These are phyloP conservation scores for Suillus plorans DNA, from an alignment of 768 basidiomycete genomes.

Conservation along the genomic window DNA sequence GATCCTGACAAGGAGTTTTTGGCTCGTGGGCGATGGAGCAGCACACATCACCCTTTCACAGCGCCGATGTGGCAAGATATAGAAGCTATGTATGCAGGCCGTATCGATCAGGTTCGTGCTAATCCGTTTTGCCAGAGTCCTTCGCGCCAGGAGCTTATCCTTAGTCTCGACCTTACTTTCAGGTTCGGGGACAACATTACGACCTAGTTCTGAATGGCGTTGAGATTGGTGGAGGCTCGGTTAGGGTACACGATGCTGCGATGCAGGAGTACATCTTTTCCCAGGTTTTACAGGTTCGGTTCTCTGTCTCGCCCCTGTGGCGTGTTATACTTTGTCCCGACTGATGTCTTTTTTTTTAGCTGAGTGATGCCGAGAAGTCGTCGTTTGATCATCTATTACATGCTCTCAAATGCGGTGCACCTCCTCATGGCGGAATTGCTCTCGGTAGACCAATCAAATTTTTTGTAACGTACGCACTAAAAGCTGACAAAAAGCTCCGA, in stretches of 20 bases:
- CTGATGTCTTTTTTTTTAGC: conserved; percentile 42
- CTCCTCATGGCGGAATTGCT: conserved; percentile 94
- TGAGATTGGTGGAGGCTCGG: conserved; percentile 93
- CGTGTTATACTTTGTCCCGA: conserved; percentile 11
- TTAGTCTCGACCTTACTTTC: conserved; percentile 13
- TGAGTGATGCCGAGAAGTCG: conserved; percentile 66
- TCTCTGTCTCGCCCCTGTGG: conserved; percentile 7
- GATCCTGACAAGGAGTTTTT: conserved; percentile 87
- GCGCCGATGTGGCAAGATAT: conserved; percentile 94
- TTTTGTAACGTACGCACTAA: conserved; percentile 16
- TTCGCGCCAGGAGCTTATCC: conserved; percentile 4
- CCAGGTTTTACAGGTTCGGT: conserved; percentile 71
- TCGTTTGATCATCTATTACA: conserved; percentile 85
- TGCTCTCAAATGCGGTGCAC: conserved; percentile 86
- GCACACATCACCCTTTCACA: conserved; percentile 95
- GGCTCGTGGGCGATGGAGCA: conserved; percentile 86
- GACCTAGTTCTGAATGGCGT: conserved; percentile 93
- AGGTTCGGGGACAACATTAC: conserved; percentile 95
- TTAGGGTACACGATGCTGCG: conserved; percentile 83
- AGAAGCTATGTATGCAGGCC: conserved; percentile 67
- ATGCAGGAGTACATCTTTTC: conserved; percentile 86
- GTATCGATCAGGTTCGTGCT: conserved; percentile 52
- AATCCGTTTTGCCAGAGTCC: neutral
- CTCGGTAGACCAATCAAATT: conserved; percentile 54
- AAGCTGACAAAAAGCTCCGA: conserved; percentile 9